Conservation (phyloP, 129 eudicot species). For the Pittosporum tobira region DNA sequence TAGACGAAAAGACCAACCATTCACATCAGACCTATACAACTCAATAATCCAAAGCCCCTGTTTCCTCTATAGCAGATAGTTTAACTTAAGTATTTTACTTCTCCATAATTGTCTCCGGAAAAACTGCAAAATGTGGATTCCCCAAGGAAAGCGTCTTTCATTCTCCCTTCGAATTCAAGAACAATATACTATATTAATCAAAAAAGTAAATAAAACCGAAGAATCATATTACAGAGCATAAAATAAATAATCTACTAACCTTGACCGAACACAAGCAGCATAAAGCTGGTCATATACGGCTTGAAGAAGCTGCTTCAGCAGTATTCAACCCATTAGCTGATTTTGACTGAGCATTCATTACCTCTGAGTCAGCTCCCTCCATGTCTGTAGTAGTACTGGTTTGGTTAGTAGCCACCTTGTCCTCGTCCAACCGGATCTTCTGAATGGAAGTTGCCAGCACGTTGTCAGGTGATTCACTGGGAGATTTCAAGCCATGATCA, state of each 20-base stretch:
- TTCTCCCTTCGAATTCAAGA: not conserved
- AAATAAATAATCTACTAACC: not conserved
- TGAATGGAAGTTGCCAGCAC: conserved; percentile 29
- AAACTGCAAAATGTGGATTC: conserved; percentile 2
- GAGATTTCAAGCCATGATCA: conserved; percentile 15
- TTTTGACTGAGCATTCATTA: not conserved
- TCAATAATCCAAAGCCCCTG: not conserved
- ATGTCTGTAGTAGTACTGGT: conserved; percentile 4
- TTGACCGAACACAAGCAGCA: not conserved
- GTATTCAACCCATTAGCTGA: not conserved
- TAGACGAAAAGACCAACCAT: not conserved
- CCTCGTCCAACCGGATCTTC: conserved; percentile 32
- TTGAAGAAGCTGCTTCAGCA: not conserved
- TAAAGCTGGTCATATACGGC: not conserved
- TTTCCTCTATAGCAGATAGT: not conserved
- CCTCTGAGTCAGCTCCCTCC: conserved; percentile 9
- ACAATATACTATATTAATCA: no score
- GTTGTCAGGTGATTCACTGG: conserved; percentile 12
- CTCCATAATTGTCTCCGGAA: not conserved
- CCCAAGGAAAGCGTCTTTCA: not conserved
- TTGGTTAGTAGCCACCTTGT: conserved; percentile 17
- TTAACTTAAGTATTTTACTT: not conserved
- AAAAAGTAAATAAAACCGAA: no score
- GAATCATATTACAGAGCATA: no score
- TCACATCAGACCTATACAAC: not conserved